Evolutionary conservation across 1,284 basidiomycete species (phyloP).

Genomic region (Abortiporus biennis): DNA sequence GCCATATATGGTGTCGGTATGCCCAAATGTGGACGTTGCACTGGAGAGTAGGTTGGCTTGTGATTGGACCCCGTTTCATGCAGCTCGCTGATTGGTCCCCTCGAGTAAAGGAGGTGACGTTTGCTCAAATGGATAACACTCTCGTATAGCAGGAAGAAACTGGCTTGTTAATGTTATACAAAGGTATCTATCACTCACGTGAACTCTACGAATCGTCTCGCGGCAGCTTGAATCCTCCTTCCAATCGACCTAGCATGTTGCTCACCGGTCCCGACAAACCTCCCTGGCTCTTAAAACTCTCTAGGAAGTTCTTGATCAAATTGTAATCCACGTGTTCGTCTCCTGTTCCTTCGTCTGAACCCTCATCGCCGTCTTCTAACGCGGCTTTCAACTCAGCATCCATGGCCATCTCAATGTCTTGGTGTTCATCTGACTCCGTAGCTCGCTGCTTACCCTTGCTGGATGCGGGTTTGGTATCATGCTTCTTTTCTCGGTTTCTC

Average conservation of each 20-base stretch:
- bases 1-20: conserved; percentile 1
- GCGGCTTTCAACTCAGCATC: conserved; percentile 72
- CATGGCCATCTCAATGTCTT: conserved; percentile 70
- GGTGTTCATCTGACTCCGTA: conserved; percentile 25
- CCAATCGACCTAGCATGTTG: conserved; percentile 78
- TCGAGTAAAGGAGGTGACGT: too few relatives aligned
- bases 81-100: too few relatives aligned
- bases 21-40: too few relatives aligned
- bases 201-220: conserved; percentile 42
- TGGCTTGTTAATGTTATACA: too few relatives aligned
- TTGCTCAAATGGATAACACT: too few relatives aligned
- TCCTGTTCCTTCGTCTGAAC: conserved; percentile 39
- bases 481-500: conserved; percentile 26
- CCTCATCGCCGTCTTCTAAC: conserved; percentile 42
- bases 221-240: conserved; percentile 67
- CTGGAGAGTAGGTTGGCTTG: too few relatives aligned
- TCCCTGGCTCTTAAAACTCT: conserved; percentile 87
- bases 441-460: conserved; percentile 27
- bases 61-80: too few relatives aligned
- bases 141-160: too few relatives aligned
- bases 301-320: conserved; percentile 91
- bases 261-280: conserved; percentile 87
- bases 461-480: too few relatives aligned
- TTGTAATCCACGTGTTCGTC: conserved; percentile 69
- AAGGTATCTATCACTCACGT: background rate